Percentiles rank a stretch among this genome's conserved stretches.
Evolutionary conservation across 2,329 filamentous ascomycete genomes (phyloP).

Genomic region (Erysiphe neolycopersici): DNA sequence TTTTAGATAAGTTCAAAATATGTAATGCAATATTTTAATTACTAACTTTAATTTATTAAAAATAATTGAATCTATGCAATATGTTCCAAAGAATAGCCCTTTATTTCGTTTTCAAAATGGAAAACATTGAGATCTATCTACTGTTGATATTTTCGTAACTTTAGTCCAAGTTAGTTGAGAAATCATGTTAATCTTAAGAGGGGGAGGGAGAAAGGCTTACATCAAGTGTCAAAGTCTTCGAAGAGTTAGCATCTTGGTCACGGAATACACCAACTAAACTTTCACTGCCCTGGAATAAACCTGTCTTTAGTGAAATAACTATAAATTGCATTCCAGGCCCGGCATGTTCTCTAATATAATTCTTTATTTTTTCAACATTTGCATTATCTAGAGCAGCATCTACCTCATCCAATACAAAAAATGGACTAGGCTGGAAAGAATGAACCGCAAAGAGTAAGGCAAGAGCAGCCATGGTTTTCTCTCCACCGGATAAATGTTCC

Average conservation of each 20-base stretch:
- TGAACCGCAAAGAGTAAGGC: slow-evolving; percentile 95
- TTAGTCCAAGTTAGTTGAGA: background rate
- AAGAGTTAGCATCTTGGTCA: slow-evolving; percentile 82
- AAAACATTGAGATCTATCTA: too few relatives aligned
- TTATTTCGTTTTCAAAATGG: too few relatives aligned
- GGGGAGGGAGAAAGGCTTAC: slow-evolving; percentile 30
- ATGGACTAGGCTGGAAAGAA: slow-evolving; percentile 81
- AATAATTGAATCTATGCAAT: too few relatives aligned
- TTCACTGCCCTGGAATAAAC: slow-evolving; percentile 88
- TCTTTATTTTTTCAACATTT: slow-evolving; percentile 86
- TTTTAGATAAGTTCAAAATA: too few relatives aligned
- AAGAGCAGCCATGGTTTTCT: slow-evolving; percentile 95
- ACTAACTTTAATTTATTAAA: too few relatives aligned
- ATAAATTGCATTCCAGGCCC: slow-evolving; percentile 98
- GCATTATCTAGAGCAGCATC: slow-evolving; percentile 96
- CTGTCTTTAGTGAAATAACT: slow-evolving; percentile 87
- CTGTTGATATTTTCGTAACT: too few relatives aligned
- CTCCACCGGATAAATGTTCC: slow-evolving; percentile 90
- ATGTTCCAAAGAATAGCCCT: too few relatives aligned
- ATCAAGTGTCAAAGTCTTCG: slow-evolving; percentile 76
- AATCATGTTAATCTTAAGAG: background rate
- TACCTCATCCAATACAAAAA: slow-evolving; percentile 95
- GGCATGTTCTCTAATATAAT: slow-evolving; percentile 83
- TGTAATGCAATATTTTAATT: too few relatives aligned
- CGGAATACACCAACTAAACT: slow-evolving; percentile 86